phyloP scores from a whole-genome alignment of 768 basidiomycete genomes.

The Lentinus brumalis region DNA sequence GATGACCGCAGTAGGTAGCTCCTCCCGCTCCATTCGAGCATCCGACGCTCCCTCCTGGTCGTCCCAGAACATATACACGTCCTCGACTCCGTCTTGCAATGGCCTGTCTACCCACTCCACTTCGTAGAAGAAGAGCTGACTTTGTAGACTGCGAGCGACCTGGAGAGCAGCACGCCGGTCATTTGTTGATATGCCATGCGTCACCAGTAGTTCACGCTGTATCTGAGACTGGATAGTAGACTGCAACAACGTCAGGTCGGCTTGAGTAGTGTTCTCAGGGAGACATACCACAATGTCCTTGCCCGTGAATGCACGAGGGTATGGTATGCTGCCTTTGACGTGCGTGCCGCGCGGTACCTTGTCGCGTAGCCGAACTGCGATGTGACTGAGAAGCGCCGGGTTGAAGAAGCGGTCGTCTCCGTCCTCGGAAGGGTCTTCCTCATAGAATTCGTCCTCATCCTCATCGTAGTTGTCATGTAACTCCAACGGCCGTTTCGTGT shows the following conservation, averaged over 20 bases:
- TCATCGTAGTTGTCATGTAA: constrained; percentile 50
- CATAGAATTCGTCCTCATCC: constrained; percentile 52
- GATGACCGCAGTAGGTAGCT: constrained; percentile 88
- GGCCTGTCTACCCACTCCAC: constrained; percentile 91
- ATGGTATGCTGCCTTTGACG: constrained; percentile 91
- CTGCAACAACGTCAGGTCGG: constrained; percentile 41
- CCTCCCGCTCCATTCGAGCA: constrained; percentile 57
- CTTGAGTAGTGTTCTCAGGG: not conserved
- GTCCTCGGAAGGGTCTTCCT: constrained; percentile 51
- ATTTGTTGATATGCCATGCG: constrained; percentile 70
- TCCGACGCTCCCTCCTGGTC: constrained; percentile 72
- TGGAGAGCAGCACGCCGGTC: constrained; percentile 84
- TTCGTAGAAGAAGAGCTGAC: constrained; percentile 94
- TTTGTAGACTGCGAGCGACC: constrained; percentile 88
- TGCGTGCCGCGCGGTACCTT: constrained; percentile 86
- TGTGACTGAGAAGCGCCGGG: constrained; percentile 82
- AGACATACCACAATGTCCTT: constrained; percentile 86
- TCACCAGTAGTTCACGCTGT: constrained; percentile 77
- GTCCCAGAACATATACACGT: constrained; percentile 91
- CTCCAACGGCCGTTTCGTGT: constrained; percentile 41
- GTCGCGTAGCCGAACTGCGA: constrained; percentile 87
- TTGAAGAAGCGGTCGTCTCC: constrained; percentile 82
- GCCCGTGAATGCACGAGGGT: constrained; percentile 89
- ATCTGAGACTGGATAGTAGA: constrained; percentile 88
- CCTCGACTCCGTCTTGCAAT: constrained; percentile 85